These are phyloP conservation scores for Dactylellina leptospora DNA, from an alignment of 2,329 filamentous ascomycete species.

Conservation along the genomic window DNA sequence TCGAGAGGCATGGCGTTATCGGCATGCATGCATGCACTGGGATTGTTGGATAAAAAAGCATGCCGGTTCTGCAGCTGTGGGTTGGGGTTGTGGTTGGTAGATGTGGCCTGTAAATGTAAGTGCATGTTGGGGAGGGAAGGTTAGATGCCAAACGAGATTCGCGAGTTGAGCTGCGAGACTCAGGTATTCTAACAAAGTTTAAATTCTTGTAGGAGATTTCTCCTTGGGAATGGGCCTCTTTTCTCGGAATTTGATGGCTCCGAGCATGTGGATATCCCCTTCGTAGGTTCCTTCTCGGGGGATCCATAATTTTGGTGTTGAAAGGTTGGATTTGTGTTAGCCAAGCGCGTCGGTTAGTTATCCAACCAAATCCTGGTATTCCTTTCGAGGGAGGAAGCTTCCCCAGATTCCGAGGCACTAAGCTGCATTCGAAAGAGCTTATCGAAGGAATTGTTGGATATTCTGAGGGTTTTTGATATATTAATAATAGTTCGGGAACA, in stretches of 20 bases:
- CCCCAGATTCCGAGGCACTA: slow-evolving; percentile 41
- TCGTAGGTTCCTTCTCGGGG: background rate
- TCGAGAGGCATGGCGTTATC: slow-evolving; percentile 50
- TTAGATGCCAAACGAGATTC: slow-evolving; percentile 10
- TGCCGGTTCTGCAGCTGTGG: slow-evolving; percentile 32
- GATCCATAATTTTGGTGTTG: slow-evolving; percentile 44
- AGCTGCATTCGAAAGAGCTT: slow-evolving; percentile 20
- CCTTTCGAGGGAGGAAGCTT: slow-evolving; percentile 12
- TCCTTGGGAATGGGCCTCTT: too few species aligned
- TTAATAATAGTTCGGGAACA: slow-evolving; percentile 37
- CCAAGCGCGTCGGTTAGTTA: slow-evolving; percentile 45
- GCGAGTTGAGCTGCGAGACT: background rate
- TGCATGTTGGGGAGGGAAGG: background rate
- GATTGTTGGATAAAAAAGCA: slow-evolving; percentile 51
- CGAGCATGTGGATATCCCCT: slow-evolving; percentile 22
- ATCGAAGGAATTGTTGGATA: slow-evolving; percentile 24
- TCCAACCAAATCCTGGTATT: slow-evolving; percentile 36
- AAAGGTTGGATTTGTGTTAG: slow-evolving; percentile 40
- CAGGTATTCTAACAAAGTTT: slow-evolving; percentile 15
- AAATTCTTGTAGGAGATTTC: too few species aligned
- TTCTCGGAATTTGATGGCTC: slow-evolving; percentile 14
- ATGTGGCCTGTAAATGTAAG: background rate
- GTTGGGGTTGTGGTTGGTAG: slow-evolving; percentile 7
- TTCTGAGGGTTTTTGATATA: slow-evolving; percentile 23
- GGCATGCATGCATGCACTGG: slow-evolving; percentile 45